Evolutionary conservation across 768 basidiomycete genomes (phyloP).

Genomic region (Suillus discolor): DNA sequence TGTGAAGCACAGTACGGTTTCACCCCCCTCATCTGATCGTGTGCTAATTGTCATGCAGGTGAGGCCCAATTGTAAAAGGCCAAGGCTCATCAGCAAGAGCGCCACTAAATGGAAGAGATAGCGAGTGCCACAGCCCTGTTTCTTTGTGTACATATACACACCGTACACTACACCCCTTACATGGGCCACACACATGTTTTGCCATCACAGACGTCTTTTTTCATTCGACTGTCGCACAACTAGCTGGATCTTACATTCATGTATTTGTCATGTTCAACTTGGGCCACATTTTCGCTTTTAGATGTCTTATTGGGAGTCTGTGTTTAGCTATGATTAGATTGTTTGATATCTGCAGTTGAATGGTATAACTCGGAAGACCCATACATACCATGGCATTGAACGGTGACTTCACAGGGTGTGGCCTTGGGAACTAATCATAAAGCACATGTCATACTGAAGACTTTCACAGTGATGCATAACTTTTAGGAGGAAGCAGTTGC

Average conservation of each 20-base stretch:
- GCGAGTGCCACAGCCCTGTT: neutral
- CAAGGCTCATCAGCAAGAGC: slow-evolving; percentile 86
- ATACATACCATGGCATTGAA: too few relatives aligned
- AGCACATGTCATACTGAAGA: slow-evolving; percentile 1
- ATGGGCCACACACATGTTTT: slow-evolving; percentile 8
- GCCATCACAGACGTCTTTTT: slow-evolving; percentile 4
- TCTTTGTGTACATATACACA: too few relatives aligned
- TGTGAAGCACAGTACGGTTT: slow-evolving; percentile 69
- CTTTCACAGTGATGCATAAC: neutral
- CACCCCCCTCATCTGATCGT: slow-evolving; percentile 8
- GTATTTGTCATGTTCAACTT: neutral
- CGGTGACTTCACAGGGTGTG: neutral
- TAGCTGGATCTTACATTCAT: slow-evolving; percentile 11
- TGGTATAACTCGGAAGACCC: too few relatives aligned
- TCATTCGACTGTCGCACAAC: slow-evolving; percentile 8
- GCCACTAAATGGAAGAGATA: slow-evolving; percentile 70
- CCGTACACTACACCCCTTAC: slow-evolving; percentile 8
- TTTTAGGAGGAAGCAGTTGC: neutral
- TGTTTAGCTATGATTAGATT: neutral
- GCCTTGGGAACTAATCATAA: slow-evolving; percentile 3
- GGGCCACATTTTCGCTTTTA: slow-evolving; percentile 1
- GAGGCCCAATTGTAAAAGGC: slow-evolving; percentile 89
- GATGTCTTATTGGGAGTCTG: neutral
- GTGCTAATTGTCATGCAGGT: slow-evolving; percentile 45
- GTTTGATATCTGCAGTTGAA: neutral